Base-by-base conservation (phyloP, 495 filamentous ascomycete species). In the Tuber brumale region DNA sequence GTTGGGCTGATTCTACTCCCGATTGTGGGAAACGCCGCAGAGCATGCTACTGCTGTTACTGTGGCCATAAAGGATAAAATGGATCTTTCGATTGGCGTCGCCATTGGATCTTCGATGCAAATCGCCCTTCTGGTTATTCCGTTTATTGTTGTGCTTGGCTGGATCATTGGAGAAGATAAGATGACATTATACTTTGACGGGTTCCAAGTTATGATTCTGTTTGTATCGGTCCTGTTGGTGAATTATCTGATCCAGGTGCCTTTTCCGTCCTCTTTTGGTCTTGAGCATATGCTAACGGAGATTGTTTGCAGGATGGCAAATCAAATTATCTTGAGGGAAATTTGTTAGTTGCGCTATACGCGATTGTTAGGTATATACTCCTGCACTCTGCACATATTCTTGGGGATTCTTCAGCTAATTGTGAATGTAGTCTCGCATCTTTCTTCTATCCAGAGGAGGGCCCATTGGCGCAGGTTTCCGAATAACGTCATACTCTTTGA, bases 61-160 rank as follows among this genome's bases (percentile, higher is more conserved):
- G 93, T 94, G 9, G 93, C 93, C 1, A 87, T 89, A 83, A 96
- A 95, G 86, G 93, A 95, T 83, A 96, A 95, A 83, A 95, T 95
- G 93, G 93, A 95, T 81, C 85, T 95, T 27, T 89, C 92, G 18
- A 94, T 95, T 76, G 92, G 93, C 41, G 93, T 96, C 19, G 92
- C 92, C 9, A 90, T 96, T 19, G 93, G 93, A 72, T 93, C 91
- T 41, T 92, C 89, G 76, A 94, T 96, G 92, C 93, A 96, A 86
- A 92, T 96, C 84, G 90, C 93, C 0, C 85, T 96, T 37, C 87
- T 95, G 77, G 87, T 95, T 69, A 89, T 95, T 77, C 93, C 93
- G 0, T 84, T 95, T 70, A 87, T 92, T 76, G 89, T 95, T 31
- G 88, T 95, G 42, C 88, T 95, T 73, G 93, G 93, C 19, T 96